phyloP scores from a whole-genome alignment of 2,329 filamentous ascomycete genomes.

The Diaporthe ilicicola region DNA sequence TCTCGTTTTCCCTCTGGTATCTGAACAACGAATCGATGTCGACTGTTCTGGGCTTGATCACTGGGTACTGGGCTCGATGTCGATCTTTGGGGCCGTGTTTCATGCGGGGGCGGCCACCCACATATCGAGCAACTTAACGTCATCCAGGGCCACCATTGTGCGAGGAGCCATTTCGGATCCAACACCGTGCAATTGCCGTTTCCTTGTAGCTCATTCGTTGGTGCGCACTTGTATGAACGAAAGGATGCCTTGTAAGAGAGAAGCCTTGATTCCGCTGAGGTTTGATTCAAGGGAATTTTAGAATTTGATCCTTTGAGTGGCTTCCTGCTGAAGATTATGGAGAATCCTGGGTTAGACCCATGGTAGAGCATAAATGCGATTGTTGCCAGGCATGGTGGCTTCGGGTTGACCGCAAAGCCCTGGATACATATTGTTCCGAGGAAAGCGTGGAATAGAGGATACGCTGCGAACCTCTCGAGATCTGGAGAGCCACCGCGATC shows the following conservation, averaged over 20 bases:
- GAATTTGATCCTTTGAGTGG: background rate
- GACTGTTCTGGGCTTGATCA: background rate
- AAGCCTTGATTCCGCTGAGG: background rate
- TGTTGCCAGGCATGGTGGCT: background rate
- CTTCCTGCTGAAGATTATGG: background rate
- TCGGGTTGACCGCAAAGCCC: background rate
- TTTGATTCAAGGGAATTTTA: background rate
- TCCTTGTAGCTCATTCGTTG: background rate
- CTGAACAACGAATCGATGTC: background rate
- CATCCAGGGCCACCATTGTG: background rate
- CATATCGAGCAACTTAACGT: background rate
- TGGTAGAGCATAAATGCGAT: slow-evolving; percentile 2
- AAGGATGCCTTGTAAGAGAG: background rate
- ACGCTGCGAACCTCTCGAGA: background rate
- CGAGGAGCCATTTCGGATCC: background rate
- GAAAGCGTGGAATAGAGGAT: background rate
- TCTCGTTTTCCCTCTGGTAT: background rate
- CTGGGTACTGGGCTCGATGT: background rate
- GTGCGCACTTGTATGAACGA: background rate
- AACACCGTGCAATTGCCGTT: background rate
- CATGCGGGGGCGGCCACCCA: background rate
- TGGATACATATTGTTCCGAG: background rate
- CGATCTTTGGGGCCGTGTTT: background rate
- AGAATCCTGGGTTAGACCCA: background rate
- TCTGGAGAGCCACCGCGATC: background rate